phyloP scores from a whole-genome alignment of 257 asterid genomes.

The Jaltomata sinuosa region DNA sequence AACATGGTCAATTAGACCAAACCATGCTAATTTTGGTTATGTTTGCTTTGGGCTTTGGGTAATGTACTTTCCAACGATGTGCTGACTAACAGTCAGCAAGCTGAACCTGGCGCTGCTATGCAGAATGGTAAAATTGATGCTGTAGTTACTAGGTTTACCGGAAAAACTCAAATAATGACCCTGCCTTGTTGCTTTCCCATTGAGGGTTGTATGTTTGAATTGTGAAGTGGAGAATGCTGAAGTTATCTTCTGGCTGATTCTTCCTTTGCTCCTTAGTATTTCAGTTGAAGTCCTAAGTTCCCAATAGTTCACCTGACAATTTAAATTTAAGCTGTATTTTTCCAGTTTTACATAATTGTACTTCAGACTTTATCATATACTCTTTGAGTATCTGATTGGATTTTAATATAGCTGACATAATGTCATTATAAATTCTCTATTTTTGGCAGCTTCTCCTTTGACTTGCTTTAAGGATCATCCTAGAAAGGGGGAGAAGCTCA shows the following conservation, averaged over 20 bases:
- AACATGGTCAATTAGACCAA: neutral
- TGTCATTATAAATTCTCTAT: slow-evolving; percentile 1
- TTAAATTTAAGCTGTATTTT: neutral
- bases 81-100: neutral
- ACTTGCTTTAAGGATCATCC: slow-evolving; percentile 94
- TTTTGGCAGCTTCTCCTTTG: slow-evolving; percentile 72
- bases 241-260: neutral
- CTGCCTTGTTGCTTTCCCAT: neutral
- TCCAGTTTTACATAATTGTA: neutral
- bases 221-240: neutral
- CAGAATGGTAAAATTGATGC: neutral
- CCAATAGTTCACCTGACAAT: neutral
- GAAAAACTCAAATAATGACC: neutral
- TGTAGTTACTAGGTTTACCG: neutral
- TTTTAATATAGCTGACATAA: slow-evolving; percentile 4
- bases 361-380: neutral
- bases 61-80: neutral
- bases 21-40: neutral
- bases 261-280: neutral
- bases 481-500: slow-evolving; percentile 92
- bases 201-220: neutral
- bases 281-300: neutral
- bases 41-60: neutral
- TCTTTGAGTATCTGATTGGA: neutral
- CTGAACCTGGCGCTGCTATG: neutral